phyloP scores from a whole-genome alignment of 768 basidiomycete species.

The Amanita exitialis region DNA sequence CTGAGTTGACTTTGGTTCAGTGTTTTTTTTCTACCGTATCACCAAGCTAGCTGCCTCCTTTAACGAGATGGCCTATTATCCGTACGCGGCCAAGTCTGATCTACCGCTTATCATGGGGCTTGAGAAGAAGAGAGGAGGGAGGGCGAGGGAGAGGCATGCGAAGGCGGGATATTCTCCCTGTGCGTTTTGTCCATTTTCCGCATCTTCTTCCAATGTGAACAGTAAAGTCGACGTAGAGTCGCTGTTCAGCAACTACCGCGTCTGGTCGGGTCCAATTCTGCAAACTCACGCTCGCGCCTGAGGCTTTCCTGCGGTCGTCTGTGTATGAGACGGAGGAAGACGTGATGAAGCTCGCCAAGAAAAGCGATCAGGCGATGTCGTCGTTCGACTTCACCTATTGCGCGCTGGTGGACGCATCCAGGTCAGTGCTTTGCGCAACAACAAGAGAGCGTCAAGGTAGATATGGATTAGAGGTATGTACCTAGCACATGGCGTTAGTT shows the following conservation, averaged over 20 bases:
- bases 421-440: slow-evolving; percentile 56
- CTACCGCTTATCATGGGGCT: no score
- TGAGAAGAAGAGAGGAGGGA: no score
- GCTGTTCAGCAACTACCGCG: slow-evolving; percentile 68
- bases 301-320: slow-evolving; percentile 64
- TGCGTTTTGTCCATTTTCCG: no score
- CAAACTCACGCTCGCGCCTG: slow-evolving; percentile 67
- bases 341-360: slow-evolving; percentile 81
- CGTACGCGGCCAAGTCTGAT: no score
- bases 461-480: slow-evolving; percentile 62
- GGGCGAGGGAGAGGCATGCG: no score
- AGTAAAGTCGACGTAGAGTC: slow-evolving; percentile 60
- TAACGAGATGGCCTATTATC: no score
- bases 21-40: no score
- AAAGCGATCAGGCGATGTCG: slow-evolving; percentile 68
- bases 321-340: slow-evolving; percentile 53
- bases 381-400: slow-evolving; percentile 65
- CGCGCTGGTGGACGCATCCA: slow-evolving; percentile 53
- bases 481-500: neutral
- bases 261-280: slow-evolving; percentile 80
- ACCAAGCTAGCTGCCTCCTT: no score
- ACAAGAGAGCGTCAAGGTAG: slow-evolving; percentile 63
- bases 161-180: no score
- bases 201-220: no score
- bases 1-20: no score